Conservation (phyloP, 2,329 filamentous ascomycete species). For the Cercospora beticola region DNA sequence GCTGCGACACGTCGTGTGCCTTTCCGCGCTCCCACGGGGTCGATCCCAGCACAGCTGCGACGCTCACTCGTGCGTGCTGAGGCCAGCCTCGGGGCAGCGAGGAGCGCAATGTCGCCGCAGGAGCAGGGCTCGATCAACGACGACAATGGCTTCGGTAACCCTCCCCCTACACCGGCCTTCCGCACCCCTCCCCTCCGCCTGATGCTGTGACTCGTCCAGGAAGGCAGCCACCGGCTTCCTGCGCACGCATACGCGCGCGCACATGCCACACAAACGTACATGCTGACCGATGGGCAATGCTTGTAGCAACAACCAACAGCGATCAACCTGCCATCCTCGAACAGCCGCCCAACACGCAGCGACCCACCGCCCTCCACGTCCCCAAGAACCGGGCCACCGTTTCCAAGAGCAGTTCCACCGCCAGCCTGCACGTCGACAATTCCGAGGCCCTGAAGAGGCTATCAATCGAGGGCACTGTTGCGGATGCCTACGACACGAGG, state of each 20-base stretch:
- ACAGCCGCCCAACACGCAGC: slow-evolving; percentile 15
- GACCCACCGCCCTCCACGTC: slow-evolving; percentile 35
- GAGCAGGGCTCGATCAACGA: background rate
- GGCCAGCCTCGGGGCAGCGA: background rate
- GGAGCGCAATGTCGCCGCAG: slow-evolving; percentile 1
- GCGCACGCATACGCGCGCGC: slow-evolving; percentile 1
- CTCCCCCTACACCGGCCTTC: background rate
- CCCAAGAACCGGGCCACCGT: slow-evolving; percentile 53
- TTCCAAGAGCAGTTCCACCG: slow-evolving; percentile 34
- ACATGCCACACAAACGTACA: background rate
- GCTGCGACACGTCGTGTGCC: slow-evolving; percentile 3
- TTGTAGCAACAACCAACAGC: slow-evolving; percentile 6
- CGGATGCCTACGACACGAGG: slow-evolving; percentile 70
- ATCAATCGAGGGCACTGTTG: slow-evolving; percentile 70
- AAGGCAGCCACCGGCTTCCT: background rate
- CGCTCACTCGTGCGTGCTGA: background rate
- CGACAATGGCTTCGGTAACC: background rate
- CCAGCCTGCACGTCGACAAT: slow-evolving; percentile 53
- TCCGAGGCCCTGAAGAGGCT: slow-evolving; percentile 60
- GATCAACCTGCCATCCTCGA: slow-evolving; percentile 18
- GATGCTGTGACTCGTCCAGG: background rate
- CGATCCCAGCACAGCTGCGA: background rate
- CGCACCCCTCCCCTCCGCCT: background rate
- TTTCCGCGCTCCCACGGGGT: background rate
- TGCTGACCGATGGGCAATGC: background rate